Conservation (phyloP, 2,329 filamentous ascomycete genomes). For the Colletotrichum endophyticum region DNA sequence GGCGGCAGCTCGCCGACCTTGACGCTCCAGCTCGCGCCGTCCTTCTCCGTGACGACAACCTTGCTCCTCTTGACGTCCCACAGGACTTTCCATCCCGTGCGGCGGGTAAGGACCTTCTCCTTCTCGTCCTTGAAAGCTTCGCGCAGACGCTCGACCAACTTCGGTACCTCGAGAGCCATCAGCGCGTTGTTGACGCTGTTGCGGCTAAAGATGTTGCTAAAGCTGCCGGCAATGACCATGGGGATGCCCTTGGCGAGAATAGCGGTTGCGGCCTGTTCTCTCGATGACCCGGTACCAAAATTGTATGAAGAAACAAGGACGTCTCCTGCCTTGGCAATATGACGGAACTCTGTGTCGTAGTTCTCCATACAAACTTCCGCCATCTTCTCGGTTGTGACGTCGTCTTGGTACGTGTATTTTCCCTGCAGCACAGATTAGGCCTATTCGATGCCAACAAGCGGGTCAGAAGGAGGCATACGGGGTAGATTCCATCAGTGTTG, state of each 20-base stretch:
- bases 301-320: constrained; percentile 88
- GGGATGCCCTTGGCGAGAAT: constrained; percentile 82
- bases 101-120: constrained; percentile 65
- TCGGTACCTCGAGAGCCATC: constrained; percentile 73
- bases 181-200: constrained; percentile 84
- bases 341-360: constrained; percentile 77
- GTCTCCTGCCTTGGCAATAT: constrained; percentile 70
- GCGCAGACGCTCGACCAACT: constrained; percentile 68
- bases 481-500: constrained; percentile 92
- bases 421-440: not conserved
- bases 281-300: constrained; percentile 82
- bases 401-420: constrained; percentile 91
- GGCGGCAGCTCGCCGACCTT: constrained; percentile 83
- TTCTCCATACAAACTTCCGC: constrained; percentile 92
- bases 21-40: constrained; percentile 74
- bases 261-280: constrained; percentile 89
- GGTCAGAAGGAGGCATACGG: constrained; percentile 43
- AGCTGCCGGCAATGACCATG: constrained; percentile 80
- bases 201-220: constrained; percentile 82
- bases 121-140: constrained; percentile 57
- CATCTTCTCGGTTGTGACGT: constrained; percentile 79
- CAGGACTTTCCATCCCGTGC: constrained; percentile 82
- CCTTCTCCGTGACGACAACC: constrained; percentile 72
- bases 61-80: constrained; percentile 81
- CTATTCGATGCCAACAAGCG: no score